phyloP scores from a whole-genome alignment of 2,329 filamentous ascomycete genomes.

The Coniochaeta ligniaria region DNA sequence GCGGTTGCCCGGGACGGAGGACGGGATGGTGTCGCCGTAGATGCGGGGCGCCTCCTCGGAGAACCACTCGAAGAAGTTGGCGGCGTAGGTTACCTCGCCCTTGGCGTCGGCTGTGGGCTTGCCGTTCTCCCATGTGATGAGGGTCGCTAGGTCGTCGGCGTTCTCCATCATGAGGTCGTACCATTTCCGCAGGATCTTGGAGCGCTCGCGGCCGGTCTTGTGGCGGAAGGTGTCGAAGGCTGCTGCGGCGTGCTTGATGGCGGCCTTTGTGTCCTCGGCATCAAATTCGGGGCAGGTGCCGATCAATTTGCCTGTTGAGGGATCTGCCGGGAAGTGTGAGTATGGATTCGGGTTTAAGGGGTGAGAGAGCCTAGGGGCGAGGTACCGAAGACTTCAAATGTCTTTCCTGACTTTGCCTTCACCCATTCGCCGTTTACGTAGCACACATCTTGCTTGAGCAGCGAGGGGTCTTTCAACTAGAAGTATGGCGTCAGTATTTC shows the following conservation, averaged over 20 bases:
- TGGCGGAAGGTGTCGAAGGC: conserved; percentile 67
- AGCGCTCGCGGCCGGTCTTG: conserved; percentile 66
- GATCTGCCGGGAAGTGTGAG: conserved; percentile 48
- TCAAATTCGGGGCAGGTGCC: conserved; percentile 82
- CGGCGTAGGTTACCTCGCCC: conserved; percentile 65
- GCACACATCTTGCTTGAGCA: conserved; percentile 74
- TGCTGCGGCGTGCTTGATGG: conserved; percentile 74
- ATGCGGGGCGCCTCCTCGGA: conserved; percentile 67
- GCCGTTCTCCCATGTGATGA: conserved; percentile 88
- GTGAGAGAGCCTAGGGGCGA: neutral
- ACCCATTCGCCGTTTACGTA: conserved; percentile 96
- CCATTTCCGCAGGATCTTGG: conserved; percentile 71
- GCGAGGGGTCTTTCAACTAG: conserved; percentile 70
- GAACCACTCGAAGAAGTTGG: conserved; percentile 76
- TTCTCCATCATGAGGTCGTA: conserved; percentile 75
- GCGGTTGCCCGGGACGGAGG: conserved; percentile 63
- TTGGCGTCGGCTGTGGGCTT: conserved; percentile 73
- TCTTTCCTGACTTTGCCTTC: conserved; percentile 76
- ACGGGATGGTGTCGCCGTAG: conserved; percentile 69
- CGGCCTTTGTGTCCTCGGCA: conserved; percentile 66
- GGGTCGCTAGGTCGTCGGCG: conserved; percentile 68
- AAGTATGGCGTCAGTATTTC: neutral
- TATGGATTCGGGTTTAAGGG: neutral
- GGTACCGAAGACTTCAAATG: conserved; percentile 74
- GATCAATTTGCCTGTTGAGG: conserved; percentile 73